Conservation (phyloP, 805 yeast genomes). For the Candida nonsorbophila region DNA sequence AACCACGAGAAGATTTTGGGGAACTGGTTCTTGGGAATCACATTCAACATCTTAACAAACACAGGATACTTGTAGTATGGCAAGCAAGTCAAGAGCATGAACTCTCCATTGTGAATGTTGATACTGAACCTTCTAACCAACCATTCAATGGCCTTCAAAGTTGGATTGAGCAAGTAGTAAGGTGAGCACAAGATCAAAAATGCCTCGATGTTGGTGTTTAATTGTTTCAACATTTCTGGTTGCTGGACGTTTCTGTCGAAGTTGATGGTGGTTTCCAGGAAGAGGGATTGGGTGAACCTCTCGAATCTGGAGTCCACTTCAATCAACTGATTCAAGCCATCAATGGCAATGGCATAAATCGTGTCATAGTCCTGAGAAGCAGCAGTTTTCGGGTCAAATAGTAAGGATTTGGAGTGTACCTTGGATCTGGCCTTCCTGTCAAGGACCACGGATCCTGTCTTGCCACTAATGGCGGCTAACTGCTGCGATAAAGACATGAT, state of each 20-base stretch:
- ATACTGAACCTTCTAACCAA: constrained; percentile 84
- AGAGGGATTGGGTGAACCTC: constrained; percentile 65
- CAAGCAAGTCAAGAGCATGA: constrained; percentile 61
- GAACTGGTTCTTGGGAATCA: constrained; percentile 50
- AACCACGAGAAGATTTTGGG: constrained; percentile 82
- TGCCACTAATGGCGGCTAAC: constrained; percentile 62
- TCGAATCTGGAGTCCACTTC: constrained; percentile 71
- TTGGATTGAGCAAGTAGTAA: constrained; percentile 67
- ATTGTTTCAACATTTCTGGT: constrained; percentile 66
- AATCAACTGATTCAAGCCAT: constrained; percentile 70
- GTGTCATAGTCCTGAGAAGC: constrained; percentile 92
- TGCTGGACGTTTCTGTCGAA: constrained; percentile 82
- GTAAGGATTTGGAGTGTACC: constrained; percentile 81
- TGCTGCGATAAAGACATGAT: constrained; percentile 66
- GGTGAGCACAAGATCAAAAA: constrained; percentile 74
- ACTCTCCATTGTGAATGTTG: constrained; percentile 75
- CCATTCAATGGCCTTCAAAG: constrained; percentile 90
- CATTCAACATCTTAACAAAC: constrained; percentile 71
- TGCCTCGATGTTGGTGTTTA: constrained; percentile 69
- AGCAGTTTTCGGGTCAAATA: constrained; percentile 82
- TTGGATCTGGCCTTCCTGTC: constrained; percentile 85
- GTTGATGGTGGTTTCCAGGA: constrained; percentile 73
- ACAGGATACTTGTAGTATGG: constrained; percentile 77
- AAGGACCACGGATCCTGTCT: constrained; percentile 65
- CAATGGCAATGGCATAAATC: constrained; percentile 64